Conservation (phyloP, 164 flowering plant genomes). For the Vitis amurensis region DNA sequence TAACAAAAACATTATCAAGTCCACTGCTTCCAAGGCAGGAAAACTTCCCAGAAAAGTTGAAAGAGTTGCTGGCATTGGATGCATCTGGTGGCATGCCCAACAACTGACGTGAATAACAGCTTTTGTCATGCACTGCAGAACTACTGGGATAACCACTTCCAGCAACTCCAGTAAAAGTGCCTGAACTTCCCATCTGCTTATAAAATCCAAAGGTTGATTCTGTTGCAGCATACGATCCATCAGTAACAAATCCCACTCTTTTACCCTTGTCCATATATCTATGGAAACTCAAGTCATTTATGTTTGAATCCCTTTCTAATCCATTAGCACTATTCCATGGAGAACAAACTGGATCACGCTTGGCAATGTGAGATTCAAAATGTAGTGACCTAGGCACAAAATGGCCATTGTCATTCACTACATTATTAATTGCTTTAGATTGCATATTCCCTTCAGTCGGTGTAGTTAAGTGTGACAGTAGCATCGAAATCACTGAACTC, state of each 20-base stretch:
- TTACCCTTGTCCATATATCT: conserved; percentile 23
- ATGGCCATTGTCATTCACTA: conserved; percentile 20
- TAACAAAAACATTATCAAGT: conserved; percentile 16
- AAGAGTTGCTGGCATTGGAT: conserved; percentile 23
- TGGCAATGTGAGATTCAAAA: conserved; percentile 24
- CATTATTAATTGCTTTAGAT: conserved; percentile 15
- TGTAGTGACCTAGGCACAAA: conserved; percentile 13
- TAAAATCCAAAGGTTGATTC: conserved; percentile 16
- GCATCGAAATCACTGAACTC: conserved; percentile 28
- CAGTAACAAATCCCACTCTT: conserved; percentile 14
- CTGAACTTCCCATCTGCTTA: conserved; percentile 21
- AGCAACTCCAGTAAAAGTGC: conserved; percentile 14
- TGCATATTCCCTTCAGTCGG: conserved; percentile 17
- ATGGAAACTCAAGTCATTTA: conserved; percentile 15
- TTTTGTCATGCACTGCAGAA: conserved; percentile 18
- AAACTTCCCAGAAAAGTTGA: conserved; percentile 17
- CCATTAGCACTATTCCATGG: conserved; percentile 18
- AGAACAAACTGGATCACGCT: conserved; percentile 10
- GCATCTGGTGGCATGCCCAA: conserved; percentile 20
- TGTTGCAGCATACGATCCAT: conserved; percentile 11
- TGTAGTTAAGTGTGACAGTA: conserved; percentile 16
- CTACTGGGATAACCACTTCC: conserved; percentile 12
- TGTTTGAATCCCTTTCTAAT: conserved; percentile 11
- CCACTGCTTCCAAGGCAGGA: conserved; percentile 22
- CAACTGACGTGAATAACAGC: conserved; percentile 10